Evolutionary conservation across 495 filamentous ascomycete genomes (phyloP).

Genomic region (Penicillium lividum): DNA sequence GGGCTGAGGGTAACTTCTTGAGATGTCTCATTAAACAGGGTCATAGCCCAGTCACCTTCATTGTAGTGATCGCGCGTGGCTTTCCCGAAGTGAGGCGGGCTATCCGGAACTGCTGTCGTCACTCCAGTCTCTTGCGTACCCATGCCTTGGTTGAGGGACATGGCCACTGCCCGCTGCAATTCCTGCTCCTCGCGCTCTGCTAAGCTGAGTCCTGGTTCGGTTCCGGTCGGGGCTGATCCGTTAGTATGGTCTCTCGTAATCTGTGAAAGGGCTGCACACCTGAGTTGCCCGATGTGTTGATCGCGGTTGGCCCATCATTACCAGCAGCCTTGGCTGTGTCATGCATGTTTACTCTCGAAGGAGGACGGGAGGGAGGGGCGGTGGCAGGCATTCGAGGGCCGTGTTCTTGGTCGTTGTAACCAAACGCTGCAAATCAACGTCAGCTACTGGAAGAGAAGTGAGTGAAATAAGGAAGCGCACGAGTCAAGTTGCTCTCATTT

Average conservation of each 20-base stretch:
- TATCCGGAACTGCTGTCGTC: conserved; percentile 24
- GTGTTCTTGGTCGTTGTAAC: conserved; percentile 56
- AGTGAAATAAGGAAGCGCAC: conserved; percentile 9
- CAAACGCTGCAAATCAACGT: conserved; percentile 47
- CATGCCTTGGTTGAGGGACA: conserved; percentile 49
- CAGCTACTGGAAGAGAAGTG: neutral
- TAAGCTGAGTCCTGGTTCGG: conserved; percentile 44
- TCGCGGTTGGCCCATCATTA: conserved; percentile 9
- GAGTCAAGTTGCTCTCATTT: conserved; percentile 24
- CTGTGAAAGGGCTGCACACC: conserved; percentile 18
- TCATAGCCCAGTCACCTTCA: conserved; percentile 74
- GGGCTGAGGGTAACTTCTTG: conserved; percentile 64
- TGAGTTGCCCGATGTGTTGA: conserved; percentile 21
- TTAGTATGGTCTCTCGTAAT: neutral
- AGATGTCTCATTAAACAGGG: conserved; percentile 52
- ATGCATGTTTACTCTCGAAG: conserved; percentile 60
- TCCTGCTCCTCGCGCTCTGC: conserved; percentile 59
- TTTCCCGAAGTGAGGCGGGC: conserved; percentile 62
- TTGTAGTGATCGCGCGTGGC: conserved; percentile 75
- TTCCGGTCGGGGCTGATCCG: conserved; percentile 32
- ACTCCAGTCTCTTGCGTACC: conserved; percentile 61
- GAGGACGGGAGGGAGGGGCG: conserved; percentile 66
- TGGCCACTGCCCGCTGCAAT: conserved; percentile 57
- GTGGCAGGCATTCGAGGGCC: conserved; percentile 43
- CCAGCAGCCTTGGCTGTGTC: conserved; percentile 24